Conservation (phyloP, 2,329 filamentous ascomycete genomes). For the Colletotrichum melonis region DNA sequence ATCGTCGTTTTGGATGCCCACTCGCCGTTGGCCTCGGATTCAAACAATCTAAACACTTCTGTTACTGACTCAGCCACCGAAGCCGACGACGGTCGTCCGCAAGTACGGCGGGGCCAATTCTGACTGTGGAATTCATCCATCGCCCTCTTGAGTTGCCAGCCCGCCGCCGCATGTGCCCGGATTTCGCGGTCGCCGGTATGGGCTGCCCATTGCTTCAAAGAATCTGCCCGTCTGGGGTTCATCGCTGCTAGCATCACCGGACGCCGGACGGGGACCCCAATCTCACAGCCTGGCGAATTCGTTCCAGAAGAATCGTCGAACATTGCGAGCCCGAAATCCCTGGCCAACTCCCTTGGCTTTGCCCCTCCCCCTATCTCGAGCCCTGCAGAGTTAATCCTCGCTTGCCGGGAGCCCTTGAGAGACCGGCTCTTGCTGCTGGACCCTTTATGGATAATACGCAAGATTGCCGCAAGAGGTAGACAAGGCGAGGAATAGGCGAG, state of each 20-base stretch:
- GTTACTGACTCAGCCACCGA: slow-evolving; percentile 33
- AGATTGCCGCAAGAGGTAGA: slow-evolving; percentile 31
- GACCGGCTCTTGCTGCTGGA: slow-evolving; percentile 22
- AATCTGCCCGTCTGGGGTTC: slow-evolving; percentile 19
- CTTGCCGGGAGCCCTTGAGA: slow-evolving; percentile 28
- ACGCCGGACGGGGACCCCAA: slow-evolving; percentile 10
- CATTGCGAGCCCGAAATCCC: slow-evolving; percentile 13
- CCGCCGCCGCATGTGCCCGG: slow-evolving; percentile 8
- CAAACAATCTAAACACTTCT: slow-evolving; percentile 12
- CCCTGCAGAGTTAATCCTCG: slow-evolving; percentile 28
- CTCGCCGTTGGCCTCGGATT: not conserved
- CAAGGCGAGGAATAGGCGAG: slow-evolving; percentile 21
- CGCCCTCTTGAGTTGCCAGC: slow-evolving; percentile 14
- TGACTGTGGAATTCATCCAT: slow-evolving; percentile 5
- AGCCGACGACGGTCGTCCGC: slow-evolving; percentile 9
- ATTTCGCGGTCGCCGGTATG: slow-evolving; percentile 16
- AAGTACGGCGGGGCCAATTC: slow-evolving; percentile 1
- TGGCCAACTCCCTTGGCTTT: slow-evolving; percentile 13
- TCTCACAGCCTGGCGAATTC: slow-evolving; percentile 6
- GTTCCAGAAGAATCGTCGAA: slow-evolving; percentile 35
- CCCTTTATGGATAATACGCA: slow-evolving; percentile 31
- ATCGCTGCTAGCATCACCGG: slow-evolving; percentile 20
- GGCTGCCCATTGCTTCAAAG: slow-evolving; percentile 21
- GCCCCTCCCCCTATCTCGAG: slow-evolving; percentile 35
- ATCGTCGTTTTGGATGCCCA: slow-evolving; percentile 21